Conservation (phyloP, 83 land plant species). For the Thuja plicata region DNA sequence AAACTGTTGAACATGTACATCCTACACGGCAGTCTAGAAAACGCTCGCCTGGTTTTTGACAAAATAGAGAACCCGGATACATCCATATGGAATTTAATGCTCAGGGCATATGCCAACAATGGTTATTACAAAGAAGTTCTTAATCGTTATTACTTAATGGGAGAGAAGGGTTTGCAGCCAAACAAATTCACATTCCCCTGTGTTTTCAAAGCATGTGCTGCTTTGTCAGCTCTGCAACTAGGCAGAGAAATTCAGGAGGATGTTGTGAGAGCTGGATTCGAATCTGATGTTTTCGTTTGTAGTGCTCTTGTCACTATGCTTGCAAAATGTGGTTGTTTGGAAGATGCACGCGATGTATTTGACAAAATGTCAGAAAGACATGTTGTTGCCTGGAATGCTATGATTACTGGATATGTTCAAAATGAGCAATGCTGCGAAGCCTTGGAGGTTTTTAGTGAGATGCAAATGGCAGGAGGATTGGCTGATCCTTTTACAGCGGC, state of each 20-base stretch:
- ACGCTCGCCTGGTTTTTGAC: conserved; percentile 13
- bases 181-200: conserved; percentile 30
- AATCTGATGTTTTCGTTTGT: conserved; percentile 9
- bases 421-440: conserved; percentile 22
- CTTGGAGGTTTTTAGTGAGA: conserved; percentile 11
- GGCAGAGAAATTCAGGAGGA: conserved; percentile 12
- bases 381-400: conserved; percentile 27
- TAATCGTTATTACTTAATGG: conserved; percentile 29
- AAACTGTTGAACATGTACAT: neutral
- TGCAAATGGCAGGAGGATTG: conserved; percentile 2
- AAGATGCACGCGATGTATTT: neutral
- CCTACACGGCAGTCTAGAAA: neutral
- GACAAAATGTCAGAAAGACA: conserved; percentile 3
- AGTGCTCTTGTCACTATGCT: neutral
- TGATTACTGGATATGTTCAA: conserved; percentile 25
- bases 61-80: conserved; percentile 28
- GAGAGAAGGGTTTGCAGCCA: conserved; percentile 18
- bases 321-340: conserved; percentile 6
- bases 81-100: conserved; percentile 57
- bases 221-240: conserved; percentile 10
- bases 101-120: conserved; percentile 47
- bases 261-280: conserved; percentile 7
- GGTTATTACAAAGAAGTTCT: conserved; percentile 25
- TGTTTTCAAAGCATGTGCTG: conserved; percentile 23
- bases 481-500: conserved; percentile 22